Percentiles rank a stretch among this genome's conserved stretches.
phyloP scores from a whole-genome alignment of 176 grass and related monocot genomes.

The Phoenix dactylifera region DNA sequence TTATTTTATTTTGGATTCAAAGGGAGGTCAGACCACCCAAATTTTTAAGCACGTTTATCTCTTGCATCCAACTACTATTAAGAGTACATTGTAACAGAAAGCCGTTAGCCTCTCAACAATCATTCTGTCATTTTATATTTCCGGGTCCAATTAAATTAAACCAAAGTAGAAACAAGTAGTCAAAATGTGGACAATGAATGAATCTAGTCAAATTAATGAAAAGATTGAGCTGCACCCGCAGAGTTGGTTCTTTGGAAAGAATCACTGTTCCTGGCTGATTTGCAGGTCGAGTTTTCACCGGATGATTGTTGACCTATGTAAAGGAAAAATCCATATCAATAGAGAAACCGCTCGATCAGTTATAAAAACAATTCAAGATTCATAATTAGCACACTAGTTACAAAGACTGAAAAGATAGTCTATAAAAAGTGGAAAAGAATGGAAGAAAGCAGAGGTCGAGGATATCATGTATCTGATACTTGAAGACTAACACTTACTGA shows the following conservation, averaged over 20 bases:
- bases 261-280: constrained; percentile 57
- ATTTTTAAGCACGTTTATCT: too few species aligned
- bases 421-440: constrained; percentile 1
- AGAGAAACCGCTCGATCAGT: background rate
- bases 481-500: too few species aligned
- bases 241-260: constrained; percentile 53
- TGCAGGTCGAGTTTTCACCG: constrained; percentile 61
- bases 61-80: too few species aligned
- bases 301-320: constrained; percentile 82
- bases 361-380: background rate
- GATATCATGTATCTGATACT: too few species aligned
- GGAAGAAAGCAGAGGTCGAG: background rate
- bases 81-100: too few species aligned
- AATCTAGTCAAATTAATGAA: background rate
- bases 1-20: too few species aligned
- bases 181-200: background rate
- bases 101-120: too few species aligned
- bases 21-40: too few species aligned
- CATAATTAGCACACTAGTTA: background rate
- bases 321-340: background rate
- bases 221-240: constrained; percentile 47
- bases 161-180: background rate
- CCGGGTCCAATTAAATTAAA: too few species aligned
- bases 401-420: constrained; percentile 3
- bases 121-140: too few species aligned